Percentiles rank a stretch among this genome's conserved stretches.
phyloP scores from a whole-genome alignment of 164 flowering plant genomes.

The Umbellularia californica region DNA sequence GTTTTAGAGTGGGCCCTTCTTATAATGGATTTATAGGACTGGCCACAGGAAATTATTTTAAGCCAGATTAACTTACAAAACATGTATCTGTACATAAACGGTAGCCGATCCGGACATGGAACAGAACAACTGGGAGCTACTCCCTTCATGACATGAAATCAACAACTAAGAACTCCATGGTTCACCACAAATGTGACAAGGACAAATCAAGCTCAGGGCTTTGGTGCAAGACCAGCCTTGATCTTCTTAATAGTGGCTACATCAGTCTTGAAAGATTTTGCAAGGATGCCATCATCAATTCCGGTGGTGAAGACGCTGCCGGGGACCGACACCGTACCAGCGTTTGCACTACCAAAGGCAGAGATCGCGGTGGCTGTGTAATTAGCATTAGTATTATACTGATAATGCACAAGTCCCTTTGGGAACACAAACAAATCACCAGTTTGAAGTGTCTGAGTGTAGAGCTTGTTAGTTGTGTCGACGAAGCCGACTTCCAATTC shows the following conservation, averaged over 20 bases:
- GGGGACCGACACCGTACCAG: conserved; percentile 20
- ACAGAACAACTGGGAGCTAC: background rate
- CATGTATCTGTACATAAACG: too few relatives aligned
- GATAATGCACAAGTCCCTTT: conserved; percentile 19
- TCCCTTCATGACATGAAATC: background rate
- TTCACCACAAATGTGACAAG: background rate
- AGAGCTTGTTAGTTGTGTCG: conserved; percentile 27
- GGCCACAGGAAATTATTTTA: too few relatives aligned
- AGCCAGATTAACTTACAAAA: too few relatives aligned
- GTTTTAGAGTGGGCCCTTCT: too few relatives aligned
- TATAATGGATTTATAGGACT: too few relatives aligned
- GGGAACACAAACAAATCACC: conserved; percentile 31
- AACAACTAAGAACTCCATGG: background rate
- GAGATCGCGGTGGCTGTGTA: conserved; percentile 21
- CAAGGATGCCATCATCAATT: conserved; percentile 15
- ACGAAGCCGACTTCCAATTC: conserved; percentile 23
- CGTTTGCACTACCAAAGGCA: conserved; percentile 19
- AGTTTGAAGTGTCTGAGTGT: conserved; percentile 18
- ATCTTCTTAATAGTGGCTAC: conserved; percentile 20
- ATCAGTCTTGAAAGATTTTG: conserved; percentile 24
- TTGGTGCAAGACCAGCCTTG: conserved; percentile 20
- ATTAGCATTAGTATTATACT: conserved; percentile 10
- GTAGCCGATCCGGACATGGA: background rate
- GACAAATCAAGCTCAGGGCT: background rate
- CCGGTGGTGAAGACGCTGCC: conserved; percentile 16